Evolutionary conservation across 2,329 filamentous ascomycete genomes (phyloP), one percentile per base, ranked within the genome.

Genomic region (Pseudogymnoascus sp.): DNA sequence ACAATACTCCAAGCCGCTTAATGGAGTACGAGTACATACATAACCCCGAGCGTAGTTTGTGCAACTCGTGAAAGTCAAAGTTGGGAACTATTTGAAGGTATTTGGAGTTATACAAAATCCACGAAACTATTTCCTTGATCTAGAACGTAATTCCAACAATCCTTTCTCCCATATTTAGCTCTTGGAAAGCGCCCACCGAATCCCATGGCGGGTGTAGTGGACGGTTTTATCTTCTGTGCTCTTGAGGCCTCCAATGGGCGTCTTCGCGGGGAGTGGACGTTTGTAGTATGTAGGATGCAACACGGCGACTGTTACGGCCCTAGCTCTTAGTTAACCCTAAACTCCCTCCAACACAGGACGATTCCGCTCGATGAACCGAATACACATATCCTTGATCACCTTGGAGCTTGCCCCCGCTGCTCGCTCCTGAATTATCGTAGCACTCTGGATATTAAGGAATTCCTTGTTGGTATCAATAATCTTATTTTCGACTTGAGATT

Each of bases 401-500:
- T 16, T 40, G 6, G 37, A 8, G 37, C n/a, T 5, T n/a, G 37
- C 37, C 37, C 16, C 37, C n/a, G 37, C 37, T 14, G 37, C 37
- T 5, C 37, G 37, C 37, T 40, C 37, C 37, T 8, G 37, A 40
- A 40, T 40, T n/a, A 16, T 40, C 37, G 6, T 16, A 40, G 37
- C n/a, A 5, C 1, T 40, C 37, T 16, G n/a, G 5, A 40, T 40
- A 40, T 40, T 40, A 16, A 40, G n/a, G 37, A 40, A 40, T 40
- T 40, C n/a, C 37, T n/a, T 40, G 3, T 40, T 3, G 37, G 37
- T 40, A 40, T 16, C 37, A 40, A 40, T 16, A 40, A 40, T 67
- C 62, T 62, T 68, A 3, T 56, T 46, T 63, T 72, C 68, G 2
- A 66, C 65, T 53, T 68, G 46, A 28, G 65, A 65, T 8, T 62